These are phyloP conservation scores for Komagataella kurtzmanii DNA, from an alignment of 805 yeast genomes.

Conservation along the genomic window DNA sequence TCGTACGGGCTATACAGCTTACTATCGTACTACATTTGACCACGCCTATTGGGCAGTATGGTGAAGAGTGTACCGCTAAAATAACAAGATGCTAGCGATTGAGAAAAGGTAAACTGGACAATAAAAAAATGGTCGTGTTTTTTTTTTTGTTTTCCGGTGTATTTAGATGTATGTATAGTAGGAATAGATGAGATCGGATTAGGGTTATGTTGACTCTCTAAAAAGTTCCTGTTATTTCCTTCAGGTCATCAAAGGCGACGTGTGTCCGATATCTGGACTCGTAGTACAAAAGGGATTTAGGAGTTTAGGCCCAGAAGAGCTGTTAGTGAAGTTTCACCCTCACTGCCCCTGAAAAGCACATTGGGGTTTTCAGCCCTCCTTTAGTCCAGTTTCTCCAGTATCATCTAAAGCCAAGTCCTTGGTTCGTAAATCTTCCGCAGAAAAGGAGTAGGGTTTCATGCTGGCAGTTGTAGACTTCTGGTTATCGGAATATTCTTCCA, in stretches of 20 bases:
- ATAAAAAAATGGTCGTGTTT: not conserved
- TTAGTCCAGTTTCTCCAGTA: not conserved
- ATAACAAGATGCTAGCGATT: not conserved
- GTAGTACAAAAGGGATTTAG: not conserved
- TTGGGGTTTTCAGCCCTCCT: not conserved
- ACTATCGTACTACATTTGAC: not conserved
- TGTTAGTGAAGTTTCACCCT: not conserved
- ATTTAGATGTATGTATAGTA: not conserved
- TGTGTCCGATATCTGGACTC: not conserved
- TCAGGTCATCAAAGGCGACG: not conserved
- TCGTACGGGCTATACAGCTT: conserved; percentile 2
- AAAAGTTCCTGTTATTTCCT: conserved; percentile 1
- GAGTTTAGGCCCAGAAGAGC: not conserved
- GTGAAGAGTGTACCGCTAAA: not conserved
- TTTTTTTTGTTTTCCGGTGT: not conserved
- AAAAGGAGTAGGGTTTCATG: not conserved
- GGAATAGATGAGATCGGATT: conserved; percentile 12
- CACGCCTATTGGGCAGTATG: not conserved
- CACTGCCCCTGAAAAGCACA: not conserved
- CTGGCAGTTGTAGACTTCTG: not conserved
- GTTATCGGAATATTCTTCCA: not conserved
- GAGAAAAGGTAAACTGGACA: not conserved
- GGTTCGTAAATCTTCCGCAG: not conserved
- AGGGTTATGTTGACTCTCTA: conserved; percentile 9
- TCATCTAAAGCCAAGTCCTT: not conserved